Evolutionary conservation across 148 eudicot species (phyloP).

Genomic region (Heliamphora exappendiculata): DNA sequence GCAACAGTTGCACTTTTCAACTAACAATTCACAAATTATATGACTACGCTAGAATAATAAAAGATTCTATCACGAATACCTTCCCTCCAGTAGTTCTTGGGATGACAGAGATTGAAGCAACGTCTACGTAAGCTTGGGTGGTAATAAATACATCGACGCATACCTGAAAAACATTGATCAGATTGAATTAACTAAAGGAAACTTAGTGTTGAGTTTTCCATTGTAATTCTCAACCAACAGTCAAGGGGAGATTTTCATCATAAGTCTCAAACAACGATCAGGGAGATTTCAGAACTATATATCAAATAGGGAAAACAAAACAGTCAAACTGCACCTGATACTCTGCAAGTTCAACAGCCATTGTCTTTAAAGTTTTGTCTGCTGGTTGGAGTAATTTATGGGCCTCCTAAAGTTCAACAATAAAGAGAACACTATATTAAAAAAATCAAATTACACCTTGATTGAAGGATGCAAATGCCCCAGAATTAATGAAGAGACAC

Average conservation of each 20-base stretch:
- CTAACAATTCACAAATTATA: neutral
- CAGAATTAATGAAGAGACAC: constrained; percentile 3
- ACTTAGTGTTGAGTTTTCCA: neutral
- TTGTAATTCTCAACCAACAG: constrained; percentile 4
- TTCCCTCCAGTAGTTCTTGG: constrained; percentile 98
- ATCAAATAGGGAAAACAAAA: neutral
- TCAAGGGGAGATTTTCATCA: neutral
- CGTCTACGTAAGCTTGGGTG: constrained; percentile 82
- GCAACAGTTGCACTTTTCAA: neutral
- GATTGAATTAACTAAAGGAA: neutral
- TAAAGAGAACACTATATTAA: neutral
- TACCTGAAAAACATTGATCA: constrained; percentile 49
- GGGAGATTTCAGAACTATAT: neutral
- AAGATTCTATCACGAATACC: constrained; percentile 33
- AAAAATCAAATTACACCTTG: neutral
- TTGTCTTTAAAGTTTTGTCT: constrained; percentile 74
- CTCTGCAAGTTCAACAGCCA: constrained; percentile 93
- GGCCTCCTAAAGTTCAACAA: constrained; percentile 52
- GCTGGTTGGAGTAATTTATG: constrained; percentile 80
- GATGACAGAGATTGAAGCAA: constrained; percentile 84
- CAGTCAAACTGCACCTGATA: constrained; percentile 48
- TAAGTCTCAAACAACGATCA: constrained; percentile 9
- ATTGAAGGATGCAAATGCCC: neutral
- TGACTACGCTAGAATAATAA: neutral
- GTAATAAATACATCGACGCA: constrained; percentile 85